Percentiles rank a stretch among this genome's conserved stretches.
phyloP scores from a whole-genome alignment of 192 early-diverging fungal species.

The Backusella australiensis region DNA sequence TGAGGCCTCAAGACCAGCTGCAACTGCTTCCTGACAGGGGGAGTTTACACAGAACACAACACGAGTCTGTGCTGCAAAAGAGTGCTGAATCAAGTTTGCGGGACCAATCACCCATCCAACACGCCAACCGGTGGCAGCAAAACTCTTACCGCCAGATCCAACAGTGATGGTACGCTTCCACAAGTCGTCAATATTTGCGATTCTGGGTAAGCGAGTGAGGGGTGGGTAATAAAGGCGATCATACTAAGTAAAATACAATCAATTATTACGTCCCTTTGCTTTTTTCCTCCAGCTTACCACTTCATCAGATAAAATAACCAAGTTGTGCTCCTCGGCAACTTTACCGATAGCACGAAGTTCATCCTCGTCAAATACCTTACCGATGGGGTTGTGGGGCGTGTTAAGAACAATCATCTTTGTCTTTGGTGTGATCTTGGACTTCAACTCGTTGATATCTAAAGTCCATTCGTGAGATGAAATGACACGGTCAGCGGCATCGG shows the following conservation, averaged over 20 bases:
- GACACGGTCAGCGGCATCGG: slow-evolving; percentile 40
- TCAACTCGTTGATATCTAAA: slow-evolving; percentile 80
- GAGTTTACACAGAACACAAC: slow-evolving; percentile 88
- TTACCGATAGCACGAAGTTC: slow-evolving; percentile 75
- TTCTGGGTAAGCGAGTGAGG: slow-evolving; percentile 56
- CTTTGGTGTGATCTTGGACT: slow-evolving; percentile 65
- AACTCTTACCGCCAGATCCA: slow-evolving; percentile 90
- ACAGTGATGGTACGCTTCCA: slow-evolving; percentile 95
- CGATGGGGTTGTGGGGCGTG: slow-evolving; percentile 94
- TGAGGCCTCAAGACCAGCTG: slow-evolving; percentile 69
- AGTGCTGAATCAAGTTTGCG: slow-evolving; percentile 63
- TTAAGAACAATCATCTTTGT: slow-evolving; percentile 92
- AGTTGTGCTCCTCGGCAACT: slow-evolving; percentile 76
- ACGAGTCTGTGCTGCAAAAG: slow-evolving; percentile 86
- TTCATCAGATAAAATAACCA: slow-evolving; percentile 90
- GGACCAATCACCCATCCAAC: slow-evolving; percentile 91
- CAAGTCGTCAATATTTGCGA: slow-evolving; percentile 82
- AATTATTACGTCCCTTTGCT: neutral
- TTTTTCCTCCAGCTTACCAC: slow-evolving; percentile 50
- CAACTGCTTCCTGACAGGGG: slow-evolving; percentile 85
- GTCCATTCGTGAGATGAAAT: slow-evolving; percentile 83
- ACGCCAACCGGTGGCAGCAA: slow-evolving; percentile 97
- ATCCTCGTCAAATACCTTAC: slow-evolving; percentile 77
- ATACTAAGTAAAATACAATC: slow-evolving; percentile 44
- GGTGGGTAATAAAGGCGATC: slow-evolving; percentile 88